Evolutionary conservation across 78 protist genomes (phyloP), one percentile per base, ranked within the genome.

Genomic region (Dictyostelium capitatum): DNA sequence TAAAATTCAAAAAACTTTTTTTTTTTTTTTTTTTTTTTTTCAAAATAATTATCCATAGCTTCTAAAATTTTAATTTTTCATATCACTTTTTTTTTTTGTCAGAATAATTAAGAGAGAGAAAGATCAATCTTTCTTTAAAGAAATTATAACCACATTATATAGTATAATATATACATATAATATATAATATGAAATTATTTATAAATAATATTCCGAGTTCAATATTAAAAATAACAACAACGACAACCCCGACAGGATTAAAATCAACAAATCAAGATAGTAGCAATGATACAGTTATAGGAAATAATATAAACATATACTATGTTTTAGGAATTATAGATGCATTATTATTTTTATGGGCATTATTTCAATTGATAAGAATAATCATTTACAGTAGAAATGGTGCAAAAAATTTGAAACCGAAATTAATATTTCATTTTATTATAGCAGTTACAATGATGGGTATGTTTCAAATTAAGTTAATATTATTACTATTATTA

Each of bases 381-480:
- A 74, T 87, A 14, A 48, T 51, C 28, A 43, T 57, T 10, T 84
- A 84, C 23, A 56, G 70, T 17, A 56, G 83, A 28, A 56, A 28
- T 43, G 84, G 83, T 28, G 69, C 53, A 6, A 87, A 87, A 73
- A 87, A 87, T n/a, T 54, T 77, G 4, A 74, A 64, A 51, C 84
- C 92, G 47, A 87, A 87, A 48, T 30, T 65, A n/a, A 77, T 87
- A 43, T 87, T 87, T 64, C 92, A 87, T 77, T 47, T 77, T 19
- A 87, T 87, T 64, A 87, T 87, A 20, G 92, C 92, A 9, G 41
- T 87, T 64, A 54, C 92, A 14, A 87, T 87, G 92, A 64, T 74
- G 6, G 83, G 92, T 87, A 87, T 28, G 41, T 72, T 41, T 17
- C 10, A 69, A 46, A 28, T 0, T 59, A 59, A n/a, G n/a, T 17